Base-by-base conservation (phyloP, 108 stramenopile genomes). In the Cyclotella choctawhatcheeana region DNA sequence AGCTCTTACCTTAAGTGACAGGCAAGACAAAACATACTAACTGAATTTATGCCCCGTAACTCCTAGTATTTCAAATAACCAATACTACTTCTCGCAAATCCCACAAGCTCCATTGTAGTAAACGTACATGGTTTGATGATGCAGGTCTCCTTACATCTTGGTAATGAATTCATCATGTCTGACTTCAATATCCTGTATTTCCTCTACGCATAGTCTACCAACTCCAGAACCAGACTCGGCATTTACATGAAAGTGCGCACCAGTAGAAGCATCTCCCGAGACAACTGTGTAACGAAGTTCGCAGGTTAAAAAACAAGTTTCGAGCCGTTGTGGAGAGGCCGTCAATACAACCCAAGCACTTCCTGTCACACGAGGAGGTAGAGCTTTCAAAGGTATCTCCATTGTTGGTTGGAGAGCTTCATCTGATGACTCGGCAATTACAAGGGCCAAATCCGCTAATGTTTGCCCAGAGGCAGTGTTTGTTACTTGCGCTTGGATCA, bases 401-500 rank as follows among this genome's bases (percentile, higher is more conserved):
- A 86, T 47, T 34, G 78, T 74, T 12, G 90, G 92, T 37, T 82
- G 70, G 34, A 95, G 84, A 16, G 90, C 92, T 58, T 95, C 94
- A 63, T 95, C 94, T n/a, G 94, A 95, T 54, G 90, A 90, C 69
- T 95, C 94, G 2, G 94, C 94, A n/a, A 95, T 86, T 13, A 93
- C 89, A 79, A 93, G 90, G 7, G 88, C 82, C 44, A 95, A 74
- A 60, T 95, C 89, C 0, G 89, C 77, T 16, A 95, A 58, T 10
- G 89, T 79, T 52, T 86, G 64, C 13, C 52, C 35, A 37, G 29
- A 67, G 44, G 70, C 33, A 35, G 53, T 71, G 75, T 95, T 93
- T 22, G 79, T 85, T 26, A 95, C 84, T 54, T 88, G 86, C 20
- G 90, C 92, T 74, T 95, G 94, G 43, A 95, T 89, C 18, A 95